Conservation (phyloP, 2,329 filamentous ascomycete genomes). For the Colletotrichum tropicale region DNA sequence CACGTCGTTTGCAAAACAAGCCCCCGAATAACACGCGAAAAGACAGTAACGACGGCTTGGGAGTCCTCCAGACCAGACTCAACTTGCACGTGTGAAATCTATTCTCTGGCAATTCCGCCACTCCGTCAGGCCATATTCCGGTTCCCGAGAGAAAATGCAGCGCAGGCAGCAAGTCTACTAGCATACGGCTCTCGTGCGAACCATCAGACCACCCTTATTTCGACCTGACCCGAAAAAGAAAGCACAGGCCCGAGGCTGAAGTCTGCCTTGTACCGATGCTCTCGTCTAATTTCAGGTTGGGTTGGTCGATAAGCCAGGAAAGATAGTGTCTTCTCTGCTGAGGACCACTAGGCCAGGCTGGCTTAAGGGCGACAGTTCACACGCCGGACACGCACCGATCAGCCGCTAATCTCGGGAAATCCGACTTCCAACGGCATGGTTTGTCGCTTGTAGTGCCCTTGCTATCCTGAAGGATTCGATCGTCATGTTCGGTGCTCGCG, state of each 20-base stretch:
- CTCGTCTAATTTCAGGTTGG: neutral
- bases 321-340: neutral
- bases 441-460: neutral
- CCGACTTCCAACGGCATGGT: slow-evolving; percentile 2
- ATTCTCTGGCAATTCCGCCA: neutral
- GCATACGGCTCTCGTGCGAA: neutral
- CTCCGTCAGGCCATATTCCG: neutral
- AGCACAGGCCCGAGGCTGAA: neutral
- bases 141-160: neutral
- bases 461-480: neutral
- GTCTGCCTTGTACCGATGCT: neutral
- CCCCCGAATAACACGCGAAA: neutral
- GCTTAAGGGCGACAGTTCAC: neutral
- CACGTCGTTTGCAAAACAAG: neutral
- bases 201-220: neutral
- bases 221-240: neutral
- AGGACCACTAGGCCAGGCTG: neutral
- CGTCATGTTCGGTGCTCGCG: neutral
- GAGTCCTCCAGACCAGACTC: neutral
- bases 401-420: neutral
- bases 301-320: neutral
- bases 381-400: slow-evolving; percentile 1
- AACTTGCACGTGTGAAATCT: neutral
- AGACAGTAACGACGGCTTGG: neutral
- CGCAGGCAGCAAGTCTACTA: neutral